These are phyloP conservation scores for Brassica incana DNA, from an alignment of 345 rosid genomes.

Conservation along the genomic window DNA sequence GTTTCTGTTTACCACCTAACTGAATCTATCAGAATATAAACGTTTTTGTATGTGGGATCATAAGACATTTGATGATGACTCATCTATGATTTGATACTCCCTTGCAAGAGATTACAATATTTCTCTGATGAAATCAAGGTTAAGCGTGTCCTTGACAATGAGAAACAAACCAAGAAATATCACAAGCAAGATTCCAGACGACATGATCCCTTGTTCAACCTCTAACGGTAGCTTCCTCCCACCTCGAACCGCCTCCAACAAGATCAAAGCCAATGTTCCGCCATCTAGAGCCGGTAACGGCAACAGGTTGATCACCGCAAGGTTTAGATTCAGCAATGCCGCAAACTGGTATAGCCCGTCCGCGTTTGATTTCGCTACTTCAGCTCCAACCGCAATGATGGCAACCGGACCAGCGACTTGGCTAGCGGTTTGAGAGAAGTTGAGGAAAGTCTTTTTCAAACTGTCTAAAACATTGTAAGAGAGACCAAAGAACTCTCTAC, in stretches of 20 bases:
- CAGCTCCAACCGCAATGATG: constrained; percentile 95
- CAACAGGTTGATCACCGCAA: constrained; percentile 86
- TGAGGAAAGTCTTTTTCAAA: constrained; percentile 74
- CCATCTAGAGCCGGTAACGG: constrained; percentile 98
- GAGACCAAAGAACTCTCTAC: constrained; percentile 75
- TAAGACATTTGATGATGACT: constrained; percentile 8
- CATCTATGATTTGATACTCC: not conserved
- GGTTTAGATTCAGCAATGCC: constrained; percentile 80
- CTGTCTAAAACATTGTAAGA: constrained; percentile 72
- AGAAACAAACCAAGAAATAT: constrained; percentile 79
- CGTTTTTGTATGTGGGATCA: not conserved
- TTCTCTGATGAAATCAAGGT: constrained; percentile 80
- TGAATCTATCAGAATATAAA: not conserved
- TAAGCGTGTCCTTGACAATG: constrained; percentile 80
- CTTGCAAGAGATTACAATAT: constrained; percentile 47
- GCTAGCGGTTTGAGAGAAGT: constrained; percentile 89
- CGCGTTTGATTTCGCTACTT: constrained; percentile 86
- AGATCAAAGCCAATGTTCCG: constrained; percentile 82
- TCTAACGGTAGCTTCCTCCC: constrained; percentile 89
- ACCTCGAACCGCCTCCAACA: constrained; percentile 82
- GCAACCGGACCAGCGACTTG: constrained; percentile 95
- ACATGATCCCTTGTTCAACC: constrained; percentile 85
- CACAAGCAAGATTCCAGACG: constrained; percentile 85
- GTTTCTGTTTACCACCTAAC: constrained; percentile 55
- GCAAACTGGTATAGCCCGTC: constrained; percentile 96